Base-by-base conservation (phyloP, 139 green algal genomes). In the Picochlorum sp. region DNA sequence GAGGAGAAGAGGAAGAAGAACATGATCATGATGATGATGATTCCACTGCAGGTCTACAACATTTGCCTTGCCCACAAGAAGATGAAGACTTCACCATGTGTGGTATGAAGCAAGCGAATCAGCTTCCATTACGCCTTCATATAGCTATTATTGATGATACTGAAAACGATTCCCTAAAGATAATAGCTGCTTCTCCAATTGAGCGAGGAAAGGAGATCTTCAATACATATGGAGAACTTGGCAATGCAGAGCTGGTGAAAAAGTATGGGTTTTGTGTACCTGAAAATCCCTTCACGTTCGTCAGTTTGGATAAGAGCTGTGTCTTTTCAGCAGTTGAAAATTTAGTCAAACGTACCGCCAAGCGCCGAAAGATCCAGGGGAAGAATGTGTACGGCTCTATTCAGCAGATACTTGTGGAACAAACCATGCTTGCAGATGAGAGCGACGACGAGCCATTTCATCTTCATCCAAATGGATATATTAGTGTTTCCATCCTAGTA, bases 221-320 rank as follows among this genome's bases (percentile, higher is more conserved):
- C 71, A 88, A 88, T 73, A 86, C 79, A 0, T 80, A 76, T 45
- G 77, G 72, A 18, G 82, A 89, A 68, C 76, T 78, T n/a, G 66
- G 62, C 47, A 86, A 86, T 62, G 23, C 51, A 1, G 74, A 85
- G 55, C 67, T 88, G 38, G 47, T 85, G n/a, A 55, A 70, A 30
- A 88, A 85, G 65, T 87, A 90, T 59, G 82, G 78, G 44, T 87
- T 88, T 66, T 75, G 67, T 8, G 62, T 88, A 67, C 34, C 54
- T 4, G 47, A 78, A 54, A 82, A 82, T 56, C 80, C 80, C 14
- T 86, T 86, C 59, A 72, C 66, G 6, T 47, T 21, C 14, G 56
- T 62, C n/a, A 47, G 9, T 11, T 0, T 62, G 9, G 26, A 23
- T 4, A 62, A 62, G 28, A 45, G 3, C 5, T 3, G 18, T 14